Percentiles rank a stretch among this genome's conserved stretches.
Evolutionary conservation across 73 alveolate species (phyloP).

Genomic region (Tetrahymena thermophila): DNA sequence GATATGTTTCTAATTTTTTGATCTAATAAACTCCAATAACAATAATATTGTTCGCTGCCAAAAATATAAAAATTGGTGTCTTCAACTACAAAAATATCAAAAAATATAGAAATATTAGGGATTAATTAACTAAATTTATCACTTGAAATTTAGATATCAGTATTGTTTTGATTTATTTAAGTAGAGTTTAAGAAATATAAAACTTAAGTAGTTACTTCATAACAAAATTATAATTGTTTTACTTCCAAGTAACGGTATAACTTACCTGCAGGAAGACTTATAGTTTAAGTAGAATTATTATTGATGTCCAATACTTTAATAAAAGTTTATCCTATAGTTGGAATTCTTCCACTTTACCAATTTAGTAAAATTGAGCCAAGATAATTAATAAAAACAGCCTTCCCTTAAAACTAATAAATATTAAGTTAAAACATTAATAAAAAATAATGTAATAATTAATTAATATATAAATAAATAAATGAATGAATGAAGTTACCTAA

Average conservation of each 20-base stretch:
- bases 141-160: neutral
- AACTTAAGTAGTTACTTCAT: neutral
- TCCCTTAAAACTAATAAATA: neutral
- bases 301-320: too few species aligned
- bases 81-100: neutral
- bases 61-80: neutral
- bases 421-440: too few species aligned
- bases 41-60: neutral
- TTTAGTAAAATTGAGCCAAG: neutral
- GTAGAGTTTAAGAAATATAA: neutral
- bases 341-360: neutral
- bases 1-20: neutral
- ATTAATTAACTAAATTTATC: neutral
- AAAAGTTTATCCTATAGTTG: neutral
- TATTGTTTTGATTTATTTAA: neutral
- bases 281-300: neutral
- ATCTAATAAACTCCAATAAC: neutral
- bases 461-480: too few species aligned
- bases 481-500: neutral
- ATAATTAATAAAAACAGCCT: neutral
- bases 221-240: neutral
- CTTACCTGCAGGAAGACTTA: neutral
- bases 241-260: neutral
- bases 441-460: too few species aligned
- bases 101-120: neutral